phyloP scores from a whole-genome alignment of 2,329 filamentous ascomycete genomes.

The Stagonosporopsis cucurbitacearum region DNA sequence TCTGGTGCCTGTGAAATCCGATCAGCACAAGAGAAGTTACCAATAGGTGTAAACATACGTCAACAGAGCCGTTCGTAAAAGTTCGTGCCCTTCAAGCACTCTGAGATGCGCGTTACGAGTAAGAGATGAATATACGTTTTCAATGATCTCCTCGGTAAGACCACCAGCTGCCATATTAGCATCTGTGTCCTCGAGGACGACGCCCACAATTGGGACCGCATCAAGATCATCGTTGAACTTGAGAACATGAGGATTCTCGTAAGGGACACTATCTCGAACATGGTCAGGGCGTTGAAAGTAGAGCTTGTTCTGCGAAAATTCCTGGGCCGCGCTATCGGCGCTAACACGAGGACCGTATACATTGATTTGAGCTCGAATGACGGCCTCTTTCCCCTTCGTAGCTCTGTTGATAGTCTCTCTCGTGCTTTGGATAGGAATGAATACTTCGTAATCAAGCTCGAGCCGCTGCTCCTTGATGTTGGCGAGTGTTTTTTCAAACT shows the following conservation, averaged over 20 bases:
- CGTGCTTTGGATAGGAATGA: conserved; percentile 25
- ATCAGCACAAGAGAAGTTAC: too few species aligned
- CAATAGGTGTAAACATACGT: neutral
- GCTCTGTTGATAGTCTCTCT: conserved; percentile 33
- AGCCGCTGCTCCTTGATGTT: conserved; percentile 23
- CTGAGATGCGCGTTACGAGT: conserved; percentile 23
- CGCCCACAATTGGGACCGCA: neutral
- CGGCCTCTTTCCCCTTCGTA: conserved; percentile 32
- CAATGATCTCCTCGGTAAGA: neutral
- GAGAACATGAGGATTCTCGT: conserved; percentile 40
- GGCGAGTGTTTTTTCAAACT: conserved; percentile 27
- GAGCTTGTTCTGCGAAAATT: conserved; percentile 30
- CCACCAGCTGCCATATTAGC: neutral
- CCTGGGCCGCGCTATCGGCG: conserved; percentile 22
- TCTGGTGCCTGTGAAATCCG: conserved; percentile 27
- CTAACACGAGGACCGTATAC: conserved; percentile 26
- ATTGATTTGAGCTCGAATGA: conserved; percentile 36
- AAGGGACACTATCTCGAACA: conserved; percentile 17
- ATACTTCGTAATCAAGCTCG: conserved; percentile 31
- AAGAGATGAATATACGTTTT: conserved; percentile 31
- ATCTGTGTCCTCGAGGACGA: neutral
- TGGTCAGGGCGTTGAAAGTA: conserved; percentile 36
- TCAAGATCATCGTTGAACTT: conserved; percentile 18
- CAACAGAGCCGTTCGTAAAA: conserved; percentile 29
- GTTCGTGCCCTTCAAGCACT: conserved; percentile 32